Conservation (phyloP, 2,329 filamentous ascomycete genomes). For the Aspergillus proliferans region DNA sequence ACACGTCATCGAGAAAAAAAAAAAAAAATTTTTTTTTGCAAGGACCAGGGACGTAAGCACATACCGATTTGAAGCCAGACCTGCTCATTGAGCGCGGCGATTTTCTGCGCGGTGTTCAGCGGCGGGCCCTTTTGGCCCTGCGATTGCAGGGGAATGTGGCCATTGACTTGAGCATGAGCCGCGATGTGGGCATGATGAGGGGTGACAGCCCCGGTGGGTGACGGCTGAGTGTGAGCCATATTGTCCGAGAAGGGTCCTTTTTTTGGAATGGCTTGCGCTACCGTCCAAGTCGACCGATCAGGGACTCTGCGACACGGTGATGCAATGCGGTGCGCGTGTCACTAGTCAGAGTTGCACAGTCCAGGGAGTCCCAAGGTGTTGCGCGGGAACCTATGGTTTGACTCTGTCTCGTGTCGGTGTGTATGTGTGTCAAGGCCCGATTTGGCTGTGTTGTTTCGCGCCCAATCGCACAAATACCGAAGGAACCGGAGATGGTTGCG, state of each 20-base stretch:
- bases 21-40: not conserved
- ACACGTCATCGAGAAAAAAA: not conserved
- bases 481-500: no score
- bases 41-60: conserved; percentile 22
- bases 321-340: conserved; percentile 20
- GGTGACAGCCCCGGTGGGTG: conserved; percentile 68
- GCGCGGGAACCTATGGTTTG: not conserved
- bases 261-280: conserved; percentile 9
- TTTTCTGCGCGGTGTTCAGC: conserved; percentile 64
- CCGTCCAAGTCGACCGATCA: not conserved
- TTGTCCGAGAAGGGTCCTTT: not conserved
- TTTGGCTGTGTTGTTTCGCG: no score
- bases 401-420: not conserved
- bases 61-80: conserved; percentile 92
- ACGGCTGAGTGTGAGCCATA: conserved; percentile 76
- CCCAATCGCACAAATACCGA: no score
- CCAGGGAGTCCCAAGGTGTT: not conserved
- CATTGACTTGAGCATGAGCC: conserved; percentile 33
- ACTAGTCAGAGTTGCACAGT: conserved; percentile 13
- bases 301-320: conserved; percentile 25
- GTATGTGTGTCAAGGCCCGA: not conserved
- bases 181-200: conserved; percentile 49
- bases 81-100: conserved; percentile 72
- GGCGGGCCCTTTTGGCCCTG: conserved; percentile 52
- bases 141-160: conserved; percentile 52